phyloP scores from a whole-genome alignment of 306 rosid species.

The Pachyrhizus erosus region DNA sequence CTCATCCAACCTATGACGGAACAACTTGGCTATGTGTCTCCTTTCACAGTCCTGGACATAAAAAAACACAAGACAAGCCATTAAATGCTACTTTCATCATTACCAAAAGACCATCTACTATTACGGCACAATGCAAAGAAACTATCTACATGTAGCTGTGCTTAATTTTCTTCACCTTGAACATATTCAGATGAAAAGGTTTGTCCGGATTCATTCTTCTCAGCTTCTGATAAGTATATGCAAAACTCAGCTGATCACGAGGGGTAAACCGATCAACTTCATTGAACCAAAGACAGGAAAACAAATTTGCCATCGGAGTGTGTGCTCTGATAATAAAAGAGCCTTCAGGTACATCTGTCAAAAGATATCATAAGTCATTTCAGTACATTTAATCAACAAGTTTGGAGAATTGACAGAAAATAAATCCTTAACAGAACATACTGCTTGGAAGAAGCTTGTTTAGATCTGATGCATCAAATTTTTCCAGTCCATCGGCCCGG shows the following conservation, averaged over 20 bases:
- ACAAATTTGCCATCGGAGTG: conserved; percentile 95
- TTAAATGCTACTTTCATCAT: conserved; percentile 18
- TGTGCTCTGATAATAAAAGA: conserved; percentile 94
- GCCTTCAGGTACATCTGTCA: conserved; percentile 91
- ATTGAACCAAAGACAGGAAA: conserved; percentile 97
- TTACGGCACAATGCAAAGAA: conserved; percentile 14
- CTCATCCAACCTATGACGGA: conserved; percentile 84
- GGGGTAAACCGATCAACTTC: conserved; percentile 94
- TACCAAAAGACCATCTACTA: background rate
- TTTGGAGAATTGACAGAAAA: conserved; percentile 21
- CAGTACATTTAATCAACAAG: background rate
- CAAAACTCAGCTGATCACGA: conserved; percentile 97
- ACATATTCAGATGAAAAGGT: conserved; percentile 88
- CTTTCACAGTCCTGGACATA: conserved; percentile 86
- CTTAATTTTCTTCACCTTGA: conserved; percentile 71
- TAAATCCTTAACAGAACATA: conserved; percentile 46
- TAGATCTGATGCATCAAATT: conserved; percentile 74
- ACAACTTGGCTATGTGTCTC: conserved; percentile 89
- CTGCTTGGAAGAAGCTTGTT: conserved; percentile 91
- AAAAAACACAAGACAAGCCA: background rate
- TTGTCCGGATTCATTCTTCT: conserved; percentile 87
- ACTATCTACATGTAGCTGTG: conserved; percentile 21
- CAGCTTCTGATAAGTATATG: conserved; percentile 91
- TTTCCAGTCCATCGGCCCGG: conserved; percentile 76
- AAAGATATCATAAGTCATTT: conserved; percentile 13